Evolutionary conservation across 148 eudicot genomes (phyloP).

Genomic region (Nyssa sinensis): DNA sequence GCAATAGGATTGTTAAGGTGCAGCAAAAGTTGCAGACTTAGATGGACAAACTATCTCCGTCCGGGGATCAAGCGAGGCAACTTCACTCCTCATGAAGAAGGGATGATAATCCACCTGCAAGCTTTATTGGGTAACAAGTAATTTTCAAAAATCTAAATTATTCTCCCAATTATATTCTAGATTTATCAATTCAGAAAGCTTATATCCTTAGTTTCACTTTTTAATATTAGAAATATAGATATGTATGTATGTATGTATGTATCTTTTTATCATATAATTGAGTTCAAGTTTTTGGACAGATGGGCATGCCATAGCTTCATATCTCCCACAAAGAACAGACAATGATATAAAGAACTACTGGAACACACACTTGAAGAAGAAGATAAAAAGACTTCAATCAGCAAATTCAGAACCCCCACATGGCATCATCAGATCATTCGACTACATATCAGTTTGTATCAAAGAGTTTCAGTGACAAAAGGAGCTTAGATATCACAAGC

Average conservation of each 20-base stretch:
- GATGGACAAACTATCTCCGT: conserved; percentile 75
- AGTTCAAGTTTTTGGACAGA: conserved; percentile 27
- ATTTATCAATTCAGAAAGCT: too few species aligned
- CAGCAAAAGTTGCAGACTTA: conserved; percentile 73
- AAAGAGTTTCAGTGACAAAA: conserved; percentile 5
- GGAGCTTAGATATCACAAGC: not conserved
- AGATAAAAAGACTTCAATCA: conserved; percentile 53
- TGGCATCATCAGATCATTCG: conserved; percentile 14
- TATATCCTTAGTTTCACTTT: too few species aligned
- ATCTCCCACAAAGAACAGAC: conserved; percentile 75
- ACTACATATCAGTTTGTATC: conserved; percentile 11
- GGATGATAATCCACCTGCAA: conserved; percentile 75
- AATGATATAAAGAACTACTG: conserved; percentile 76
- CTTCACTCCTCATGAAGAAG: conserved; percentile 76
- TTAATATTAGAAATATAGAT: too few species aligned
- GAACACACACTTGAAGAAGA: conserved; percentile 77
- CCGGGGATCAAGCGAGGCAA: conserved; percentile 78
- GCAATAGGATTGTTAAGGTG: conserved; percentile 59
- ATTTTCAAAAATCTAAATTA: conserved; percentile 8
- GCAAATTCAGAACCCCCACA: conserved; percentile 22
- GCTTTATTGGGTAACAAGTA: conserved; percentile 78
- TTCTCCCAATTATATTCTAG: not conserved
- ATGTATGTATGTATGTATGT: too few species aligned
- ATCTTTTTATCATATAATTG: not conserved
- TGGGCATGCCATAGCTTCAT: conserved; percentile 84